These are phyloP conservation scores for Phytophthora cryptogea DNA, from an alignment of 352 stramenopile species.

Conservation along the genomic window DNA sequence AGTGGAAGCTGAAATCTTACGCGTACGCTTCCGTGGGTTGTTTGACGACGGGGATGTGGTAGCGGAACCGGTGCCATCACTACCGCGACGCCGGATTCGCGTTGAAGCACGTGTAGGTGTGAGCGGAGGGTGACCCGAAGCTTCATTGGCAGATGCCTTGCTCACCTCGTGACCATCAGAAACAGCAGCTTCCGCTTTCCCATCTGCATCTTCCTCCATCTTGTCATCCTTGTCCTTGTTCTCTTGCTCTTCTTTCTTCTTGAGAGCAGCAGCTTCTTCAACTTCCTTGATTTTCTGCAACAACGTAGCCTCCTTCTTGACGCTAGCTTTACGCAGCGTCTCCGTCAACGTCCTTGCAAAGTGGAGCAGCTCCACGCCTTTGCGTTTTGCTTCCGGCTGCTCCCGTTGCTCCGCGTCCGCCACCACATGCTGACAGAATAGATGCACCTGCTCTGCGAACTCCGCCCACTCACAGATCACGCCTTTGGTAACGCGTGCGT, in stretches of 20 bases:
- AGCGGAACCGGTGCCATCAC: conserved; percentile 39
- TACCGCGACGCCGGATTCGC: conserved; percentile 55
- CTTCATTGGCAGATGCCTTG: conserved; percentile 14
- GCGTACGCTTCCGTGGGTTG: conserved; percentile 44
- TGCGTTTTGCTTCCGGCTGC: conserved; percentile 63
- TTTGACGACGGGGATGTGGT: conserved; percentile 28
- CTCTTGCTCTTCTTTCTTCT: conserved; percentile 12
- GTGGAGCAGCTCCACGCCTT: conserved; percentile 74
- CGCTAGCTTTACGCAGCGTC: conserved; percentile 68
- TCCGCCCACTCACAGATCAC: conserved; percentile 63
- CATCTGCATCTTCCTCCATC: conserved; percentile 3
- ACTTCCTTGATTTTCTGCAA: conserved; percentile 46
- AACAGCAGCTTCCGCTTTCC: conserved; percentile 2
- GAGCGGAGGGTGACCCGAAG: conserved; percentile 8
- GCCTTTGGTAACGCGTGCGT: conserved; percentile 39
- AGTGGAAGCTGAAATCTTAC: conserved; percentile 31
- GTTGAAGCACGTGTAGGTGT: conserved; percentile 58
- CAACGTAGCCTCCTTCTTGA: conserved; percentile 67
- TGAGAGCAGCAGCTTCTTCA: conserved; percentile 14
- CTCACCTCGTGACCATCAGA: conserved; percentile 14
- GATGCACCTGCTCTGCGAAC: conserved; percentile 72
- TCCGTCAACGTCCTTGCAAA: conserved; percentile 77
- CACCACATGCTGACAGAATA: conserved; percentile 80
- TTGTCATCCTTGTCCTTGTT: conserved; percentile 1
- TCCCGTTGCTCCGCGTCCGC: conserved; percentile 53